Evolutionary conservation across 2,329 filamentous ascomycete genomes (phyloP).

Genomic region (Colletotrichum theobromicola): DNA sequence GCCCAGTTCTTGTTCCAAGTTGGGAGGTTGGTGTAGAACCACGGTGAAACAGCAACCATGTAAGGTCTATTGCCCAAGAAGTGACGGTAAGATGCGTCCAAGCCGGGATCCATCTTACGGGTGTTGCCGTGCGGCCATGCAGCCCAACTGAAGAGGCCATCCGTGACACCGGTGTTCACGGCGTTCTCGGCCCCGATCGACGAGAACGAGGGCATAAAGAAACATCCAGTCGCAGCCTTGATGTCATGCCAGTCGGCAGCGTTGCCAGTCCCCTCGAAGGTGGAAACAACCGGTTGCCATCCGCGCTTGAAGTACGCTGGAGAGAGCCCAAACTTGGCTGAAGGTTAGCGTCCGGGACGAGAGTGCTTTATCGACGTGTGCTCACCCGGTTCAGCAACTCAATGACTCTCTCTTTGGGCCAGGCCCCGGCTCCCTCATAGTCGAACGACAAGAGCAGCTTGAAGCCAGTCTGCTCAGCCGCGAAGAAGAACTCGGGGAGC

Average conservation of each 20-base stretch:
- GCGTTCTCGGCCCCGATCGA: conserved; percentile 37
- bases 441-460: conserved; percentile 20
- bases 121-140: conserved; percentile 37
- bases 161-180: conserved; percentile 24
- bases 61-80: conserved; percentile 27
- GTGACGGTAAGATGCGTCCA: conserved; percentile 24
- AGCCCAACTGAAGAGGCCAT: conserved; percentile 43
- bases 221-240: conserved; percentile 41
- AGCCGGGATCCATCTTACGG: conserved; percentile 19
- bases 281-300: conserved; percentile 40
- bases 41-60: conserved; percentile 62
- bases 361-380: background rate
- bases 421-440: conserved; percentile 16
- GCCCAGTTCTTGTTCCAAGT: conserved; percentile 66
- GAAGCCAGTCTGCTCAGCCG: conserved; percentile 16
- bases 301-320: conserved; percentile 25
- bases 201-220: conserved; percentile 52
- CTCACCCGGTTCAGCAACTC: conserved; percentile 8
- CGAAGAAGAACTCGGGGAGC: conserved; percentile 8
- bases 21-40: conserved; percentile 65
- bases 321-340: background rate
- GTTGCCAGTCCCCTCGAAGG: conserved; percentile 47
- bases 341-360: background rate
- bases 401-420: conserved; percentile 13
- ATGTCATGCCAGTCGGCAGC: conserved; percentile 48